Base-by-base conservation (phyloP, 768 basidiomycete genomes). In the Trametes maxima region DNA sequence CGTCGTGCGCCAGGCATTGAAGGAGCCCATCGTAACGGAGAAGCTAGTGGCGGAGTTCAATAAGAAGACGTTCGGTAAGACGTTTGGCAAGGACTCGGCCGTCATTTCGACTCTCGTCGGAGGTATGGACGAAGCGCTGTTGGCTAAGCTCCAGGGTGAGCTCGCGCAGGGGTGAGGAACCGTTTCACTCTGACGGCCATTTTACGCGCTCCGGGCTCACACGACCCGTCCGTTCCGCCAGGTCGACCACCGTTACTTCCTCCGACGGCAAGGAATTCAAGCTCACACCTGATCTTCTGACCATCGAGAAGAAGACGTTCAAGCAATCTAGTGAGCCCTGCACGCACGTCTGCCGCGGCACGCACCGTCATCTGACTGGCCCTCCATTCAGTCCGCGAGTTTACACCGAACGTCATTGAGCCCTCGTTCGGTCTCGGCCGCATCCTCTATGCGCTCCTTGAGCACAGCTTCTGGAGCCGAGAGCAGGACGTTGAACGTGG, bases 381-480 rank as follows among this genome's bases (percentile, higher is more conserved):
- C 65, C 25, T 54, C 50, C 53, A 57, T 55, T 59, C 71, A 97
- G 95, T 93, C 66, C 92, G 96, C 65, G 95, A 98, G 76, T 97
- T 84, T 77, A 94, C 87, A 57, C 97, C 96, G 39, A 98, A 98
- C 75, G 97, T 99, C 74, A 96, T 98, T 73, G 96, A 98, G 74
- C 95, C 97, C 22, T 99, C 97, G 4, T 97, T 98, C 76, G 96
- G 97, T 61, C 85, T 98, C 66, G 96, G 96, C 55, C 94, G 96
- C 56, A 97, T 98, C 69, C 80, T 98, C 47, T 98, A 98, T 75
- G 87, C 85, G 28, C 81, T 98, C 53, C 86, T 99, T 36, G 97
- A 99, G 75, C 97, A 98, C 79, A 87, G 85, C 68, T 99, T 89
- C 82, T 98, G 96, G 97, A 85, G 85, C 61, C 86, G 97, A 72